phyloP scores from a whole-genome alignment of 1,284 basidiomycete species.

The Tylopilus orsonianus region DNA sequence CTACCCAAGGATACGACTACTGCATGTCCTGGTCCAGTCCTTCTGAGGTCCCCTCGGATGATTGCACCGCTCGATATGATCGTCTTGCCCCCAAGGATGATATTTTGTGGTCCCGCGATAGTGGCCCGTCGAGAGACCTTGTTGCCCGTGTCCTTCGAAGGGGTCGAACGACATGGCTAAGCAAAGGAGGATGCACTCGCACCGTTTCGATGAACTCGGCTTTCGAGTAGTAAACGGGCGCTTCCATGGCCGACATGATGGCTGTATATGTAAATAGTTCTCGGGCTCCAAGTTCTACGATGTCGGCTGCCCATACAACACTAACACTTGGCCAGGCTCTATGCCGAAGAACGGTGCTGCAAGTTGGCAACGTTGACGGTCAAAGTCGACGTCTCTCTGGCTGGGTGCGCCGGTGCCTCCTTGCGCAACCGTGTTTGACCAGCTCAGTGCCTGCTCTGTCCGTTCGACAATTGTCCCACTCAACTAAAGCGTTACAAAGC shows the following conservation, averaged over 20 bases:
- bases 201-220: constrained; percentile 83
- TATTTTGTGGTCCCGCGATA: constrained; percentile 95
- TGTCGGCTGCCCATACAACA: constrained; percentile 11
- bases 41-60: constrained; percentile 84
- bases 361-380: constrained; percentile 1
- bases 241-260: constrained; percentile 47
- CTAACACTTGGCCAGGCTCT: constrained; percentile 8
- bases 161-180: constrained; percentile 2
- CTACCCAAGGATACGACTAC: constrained; percentile 92
- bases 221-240: constrained; percentile 72
- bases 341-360: constrained; percentile 16
- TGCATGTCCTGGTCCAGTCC: constrained; percentile 83
- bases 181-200: constrained; percentile 22
- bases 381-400: constrained; percentile 12
- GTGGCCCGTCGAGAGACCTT: constrained; percentile 91
- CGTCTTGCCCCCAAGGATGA: constrained; percentile 95
- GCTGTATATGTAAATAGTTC: constrained; percentile 5
- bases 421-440: constrained; percentile 3
- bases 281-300: constrained; percentile 4
- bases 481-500: constrained; percentile 9
- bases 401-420: not conserved
- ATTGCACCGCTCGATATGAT: constrained; percentile 90
- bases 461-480: constrained; percentile 14
- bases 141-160: constrained; percentile 73
- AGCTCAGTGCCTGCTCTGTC: not conserved